Evolutionary conservation across 2,329 filamentous ascomycete species (phyloP).

Genomic region (Lasiodiplodia hormozganensis): DNA sequence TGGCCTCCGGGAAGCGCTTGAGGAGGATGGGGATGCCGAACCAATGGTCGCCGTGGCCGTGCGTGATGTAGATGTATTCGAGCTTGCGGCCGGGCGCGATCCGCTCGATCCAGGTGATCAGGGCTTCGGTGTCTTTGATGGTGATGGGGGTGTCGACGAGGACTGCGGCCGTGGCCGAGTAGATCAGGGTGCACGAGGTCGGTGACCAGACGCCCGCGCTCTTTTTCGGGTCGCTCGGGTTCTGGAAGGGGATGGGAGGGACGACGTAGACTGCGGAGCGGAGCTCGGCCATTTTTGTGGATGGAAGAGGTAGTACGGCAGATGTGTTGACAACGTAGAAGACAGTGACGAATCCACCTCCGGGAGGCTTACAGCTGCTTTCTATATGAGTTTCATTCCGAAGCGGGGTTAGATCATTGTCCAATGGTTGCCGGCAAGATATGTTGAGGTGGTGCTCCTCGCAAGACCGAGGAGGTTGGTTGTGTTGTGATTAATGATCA

Average conservation of each 20-base stretch:
- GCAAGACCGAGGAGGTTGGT: too few relatives aligned
- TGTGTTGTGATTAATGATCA: too few relatives aligned
- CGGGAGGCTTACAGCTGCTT: background rate
- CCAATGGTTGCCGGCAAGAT: too few relatives aligned
- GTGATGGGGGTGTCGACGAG: slow-evolving; percentile 49
- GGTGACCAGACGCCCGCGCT: slow-evolving; percentile 27
- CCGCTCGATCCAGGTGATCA: slow-evolving; percentile 46
- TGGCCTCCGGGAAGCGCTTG: slow-evolving; percentile 40
- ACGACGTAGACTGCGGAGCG: slow-evolving; percentile 21
- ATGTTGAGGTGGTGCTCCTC: too few relatives aligned
- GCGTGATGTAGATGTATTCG: slow-evolving; percentile 50
- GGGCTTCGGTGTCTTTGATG: slow-evolving; percentile 39
- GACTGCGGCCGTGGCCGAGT: slow-evolving; percentile 41
- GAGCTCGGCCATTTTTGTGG: background rate
- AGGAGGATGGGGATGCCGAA: slow-evolving; percentile 43
- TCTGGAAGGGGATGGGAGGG: slow-evolving; percentile 14
- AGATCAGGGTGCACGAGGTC: slow-evolving; percentile 39
- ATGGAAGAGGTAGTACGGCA: accelerated
- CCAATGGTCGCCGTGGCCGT: slow-evolving; percentile 54
- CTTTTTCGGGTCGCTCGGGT: background rate
- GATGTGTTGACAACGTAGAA: background rate
- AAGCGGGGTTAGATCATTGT: too few relatives aligned
- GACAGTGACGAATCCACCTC: background rate
- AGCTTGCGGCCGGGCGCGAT: slow-evolving; percentile 38
- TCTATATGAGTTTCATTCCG: too few relatives aligned